Conservation (phyloP, 768 basidiomycete genomes). For the Tricholoma sp. region DNA sequence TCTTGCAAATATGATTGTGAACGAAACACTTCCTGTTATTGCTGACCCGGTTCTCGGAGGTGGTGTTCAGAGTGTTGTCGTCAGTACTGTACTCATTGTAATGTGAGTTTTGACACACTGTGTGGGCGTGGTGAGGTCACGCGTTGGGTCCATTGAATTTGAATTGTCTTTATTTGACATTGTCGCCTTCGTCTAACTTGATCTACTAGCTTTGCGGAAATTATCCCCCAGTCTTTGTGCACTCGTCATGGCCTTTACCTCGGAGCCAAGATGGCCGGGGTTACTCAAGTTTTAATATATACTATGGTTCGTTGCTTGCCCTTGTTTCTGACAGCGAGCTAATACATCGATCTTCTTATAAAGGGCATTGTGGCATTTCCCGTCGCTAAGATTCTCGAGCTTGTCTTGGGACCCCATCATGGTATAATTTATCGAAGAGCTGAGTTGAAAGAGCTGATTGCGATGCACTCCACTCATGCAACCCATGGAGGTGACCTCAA, state of each 20-base stretch:
- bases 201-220: conserved; percentile 73
- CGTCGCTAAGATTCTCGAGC: conserved; percentile 76
- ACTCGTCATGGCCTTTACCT: conserved; percentile 86
- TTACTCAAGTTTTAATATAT: conserved; percentile 66
- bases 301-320: conserved; percentile 42
- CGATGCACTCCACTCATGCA: conserved; percentile 73
- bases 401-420: conserved; percentile 75
- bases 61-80: conserved; percentile 4
- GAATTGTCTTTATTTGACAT: background rate
- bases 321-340: conserved; percentile 18
- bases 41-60: conserved; percentile 29
- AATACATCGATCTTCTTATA: conserved; percentile 17
- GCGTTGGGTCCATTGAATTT: conserved; percentile 5
- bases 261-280: conserved; percentile 80
- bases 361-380: conserved; percentile 81
- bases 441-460: conserved; percentile 87
- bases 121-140: conserved; percentile 10
- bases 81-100: conserved; percentile 6
- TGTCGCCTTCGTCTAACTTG: background rate
- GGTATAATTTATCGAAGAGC: conserved; percentile 87
- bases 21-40: conserved; percentile 84
- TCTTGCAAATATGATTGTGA: conserved; percentile 88
- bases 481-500: conserved; percentile 83
- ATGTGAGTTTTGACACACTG: conserved; percentile 4
- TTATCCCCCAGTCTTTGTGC: conserved; percentile 91